Evolutionary conservation across 2,329 filamentous ascomycete species (phyloP).

Genomic region (Orbilia quercus): DNA sequence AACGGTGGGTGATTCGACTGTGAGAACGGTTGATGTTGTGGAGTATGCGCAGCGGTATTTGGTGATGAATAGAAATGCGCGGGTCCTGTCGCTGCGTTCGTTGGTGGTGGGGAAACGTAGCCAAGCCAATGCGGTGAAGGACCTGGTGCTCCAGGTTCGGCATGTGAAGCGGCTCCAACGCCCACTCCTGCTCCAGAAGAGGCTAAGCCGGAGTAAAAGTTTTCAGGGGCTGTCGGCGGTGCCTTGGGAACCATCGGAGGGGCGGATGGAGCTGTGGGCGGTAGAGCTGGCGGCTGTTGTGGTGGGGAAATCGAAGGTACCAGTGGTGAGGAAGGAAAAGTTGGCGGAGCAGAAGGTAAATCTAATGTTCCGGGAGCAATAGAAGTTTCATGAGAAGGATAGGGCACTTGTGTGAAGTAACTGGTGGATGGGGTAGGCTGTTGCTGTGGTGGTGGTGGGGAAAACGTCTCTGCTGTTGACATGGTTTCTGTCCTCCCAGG

Average conservation of each 20-base stretch:
- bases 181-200: conserved; percentile 26
- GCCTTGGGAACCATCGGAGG: conserved; percentile 28
- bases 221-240: conserved; percentile 28
- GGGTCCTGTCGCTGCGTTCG: conserved; percentile 8
- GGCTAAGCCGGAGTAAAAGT: conserved; percentile 24
- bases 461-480: conserved; percentile 63
- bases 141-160: conserved; percentile 19
- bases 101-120: conserved; percentile 30
- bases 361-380: conserved; percentile 57
- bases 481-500: conserved; percentile 47
- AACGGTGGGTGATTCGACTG: conserved; percentile 65
- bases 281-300: background rate
- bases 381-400: conserved; percentile 59
- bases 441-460: conserved; percentile 62
- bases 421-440: conserved; percentile 57
- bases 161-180: conserved; percentile 20
- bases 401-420: conserved; percentile 54
- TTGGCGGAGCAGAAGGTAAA: conserved; percentile 58
- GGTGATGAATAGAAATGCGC: conserved; percentile 28
- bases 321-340: conserved; percentile 54
- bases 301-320: conserved; percentile 7
- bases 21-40: conserved; percentile 13
- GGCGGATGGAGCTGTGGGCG: conserved; percentile 18
- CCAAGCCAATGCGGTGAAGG: conserved; percentile 41
- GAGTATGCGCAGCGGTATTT: conserved; percentile 16